These are phyloP conservation scores for Nemania sp. DNA, from an alignment of 2,329 filamentous ascomycete genomes.

Conservation along the genomic window DNA sequence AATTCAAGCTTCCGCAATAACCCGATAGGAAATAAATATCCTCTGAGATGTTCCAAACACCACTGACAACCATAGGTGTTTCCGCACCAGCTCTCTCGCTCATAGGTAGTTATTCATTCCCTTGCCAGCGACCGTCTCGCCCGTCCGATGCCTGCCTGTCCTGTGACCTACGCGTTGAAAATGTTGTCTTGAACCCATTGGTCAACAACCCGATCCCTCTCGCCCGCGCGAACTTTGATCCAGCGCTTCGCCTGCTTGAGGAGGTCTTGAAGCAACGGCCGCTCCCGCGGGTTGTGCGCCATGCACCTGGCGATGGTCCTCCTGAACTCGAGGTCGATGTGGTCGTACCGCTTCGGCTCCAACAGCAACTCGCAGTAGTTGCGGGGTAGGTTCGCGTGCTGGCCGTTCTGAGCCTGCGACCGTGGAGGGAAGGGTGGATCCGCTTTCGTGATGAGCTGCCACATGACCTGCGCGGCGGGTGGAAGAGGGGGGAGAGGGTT, in stretches of 20 bases:
- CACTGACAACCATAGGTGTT: no score
- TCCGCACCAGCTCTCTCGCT: no score
- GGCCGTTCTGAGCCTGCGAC: not conserved
- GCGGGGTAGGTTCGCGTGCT: not conserved
- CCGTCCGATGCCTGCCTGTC: no score
- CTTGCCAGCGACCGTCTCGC: no score
- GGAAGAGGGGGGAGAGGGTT: no score
- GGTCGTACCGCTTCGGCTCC: not conserved
- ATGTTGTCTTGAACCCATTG: conserved; percentile 18
- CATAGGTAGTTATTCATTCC: no score
- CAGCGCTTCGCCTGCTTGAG: conserved; percentile 4
- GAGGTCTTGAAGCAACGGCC: conserved; percentile 17
- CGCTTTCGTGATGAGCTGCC: conserved; percentile 29
- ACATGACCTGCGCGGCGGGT: conserved; percentile 21
- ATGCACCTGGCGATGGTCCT: conserved; percentile 26
- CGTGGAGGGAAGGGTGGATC: conserved; percentile 2
- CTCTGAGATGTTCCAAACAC: no score
- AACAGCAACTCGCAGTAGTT: conserved; percentile 21
- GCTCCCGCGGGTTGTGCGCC: conserved; percentile 21
- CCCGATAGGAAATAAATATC: no score
- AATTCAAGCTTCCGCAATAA: no score
- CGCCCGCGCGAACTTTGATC: conserved; percentile 12
- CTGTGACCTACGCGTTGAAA: conserved; percentile 8
- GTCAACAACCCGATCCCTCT: conserved; percentile 20
- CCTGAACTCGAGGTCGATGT: conserved; percentile 23